Conservation (phyloP, 495 filamentous ascomycete species). For the Clavariopsis aquatica region DNA sequence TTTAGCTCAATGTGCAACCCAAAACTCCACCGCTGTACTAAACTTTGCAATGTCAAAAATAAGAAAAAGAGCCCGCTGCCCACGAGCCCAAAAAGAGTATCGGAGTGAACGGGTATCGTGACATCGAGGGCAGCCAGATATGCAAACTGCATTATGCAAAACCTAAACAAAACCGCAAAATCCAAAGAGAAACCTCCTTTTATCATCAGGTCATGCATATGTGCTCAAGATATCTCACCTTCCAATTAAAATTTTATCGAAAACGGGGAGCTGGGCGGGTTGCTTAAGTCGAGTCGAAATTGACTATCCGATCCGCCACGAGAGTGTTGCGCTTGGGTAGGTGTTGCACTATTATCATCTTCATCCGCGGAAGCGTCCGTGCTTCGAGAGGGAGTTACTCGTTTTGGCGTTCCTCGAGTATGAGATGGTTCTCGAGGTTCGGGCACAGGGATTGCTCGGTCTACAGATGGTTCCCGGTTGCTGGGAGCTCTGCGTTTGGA, state of each 20-base stretch:
- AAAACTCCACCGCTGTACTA: constrained; percentile 26
- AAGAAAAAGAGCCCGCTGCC: constrained; percentile 5
- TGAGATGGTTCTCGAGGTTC: constrained; percentile 35
- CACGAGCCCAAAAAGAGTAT: constrained; percentile 16
- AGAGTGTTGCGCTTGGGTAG: constrained; percentile 35
- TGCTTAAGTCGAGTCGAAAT: constrained; percentile 29
- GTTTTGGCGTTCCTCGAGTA: constrained; percentile 24
- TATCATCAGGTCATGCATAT: constrained; percentile 24
- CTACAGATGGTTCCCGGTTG: constrained; percentile 26
- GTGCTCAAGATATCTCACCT: background rate
- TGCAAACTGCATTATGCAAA: constrained; percentile 21
- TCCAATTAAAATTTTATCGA: constrained; percentile 32
- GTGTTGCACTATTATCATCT: constrained; percentile 37
- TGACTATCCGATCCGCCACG: constrained; percentile 15
- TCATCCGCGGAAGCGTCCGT: constrained; percentile 22
- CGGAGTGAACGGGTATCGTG: constrained; percentile 30
- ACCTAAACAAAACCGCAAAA: constrained; percentile 13
- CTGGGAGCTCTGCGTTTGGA: constrained; percentile 4
- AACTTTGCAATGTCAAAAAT: background rate
- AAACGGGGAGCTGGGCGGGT: constrained; percentile 34
- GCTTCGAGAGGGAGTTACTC: constrained; percentile 21
- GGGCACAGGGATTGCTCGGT: constrained; percentile 35
- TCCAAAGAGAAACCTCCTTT: constrained; percentile 14
- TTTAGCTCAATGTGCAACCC: background rate
- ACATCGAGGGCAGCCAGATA: constrained; percentile 19